Conservation (phyloP, 345 rosid genomes). For the Gynandropsis gynandra region DNA sequence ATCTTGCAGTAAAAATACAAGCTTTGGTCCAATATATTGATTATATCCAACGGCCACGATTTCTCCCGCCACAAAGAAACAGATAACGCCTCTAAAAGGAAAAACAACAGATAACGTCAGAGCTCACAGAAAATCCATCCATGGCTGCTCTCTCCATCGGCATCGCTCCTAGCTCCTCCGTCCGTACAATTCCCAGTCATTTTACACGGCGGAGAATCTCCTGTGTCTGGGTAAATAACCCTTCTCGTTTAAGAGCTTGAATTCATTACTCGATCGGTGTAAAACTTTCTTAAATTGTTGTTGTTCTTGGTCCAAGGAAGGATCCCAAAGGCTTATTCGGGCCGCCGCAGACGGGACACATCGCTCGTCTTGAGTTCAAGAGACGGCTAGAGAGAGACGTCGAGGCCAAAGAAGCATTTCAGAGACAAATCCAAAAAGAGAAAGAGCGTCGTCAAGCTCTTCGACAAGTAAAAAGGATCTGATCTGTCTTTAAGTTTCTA, state of each 20-base stretch:
- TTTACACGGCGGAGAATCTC: constrained; percentile 26
- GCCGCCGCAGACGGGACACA: constrained; percentile 60
- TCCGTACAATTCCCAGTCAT: constrained; percentile 27
- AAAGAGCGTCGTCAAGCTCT: constrained; percentile 71
- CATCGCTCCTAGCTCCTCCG: constrained; percentile 27
- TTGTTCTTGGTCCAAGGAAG: constrained; percentile 31
- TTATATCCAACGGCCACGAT: too few relatives aligned
- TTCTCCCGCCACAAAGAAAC: too few relatives aligned
- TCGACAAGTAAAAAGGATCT: constrained; percentile 45
- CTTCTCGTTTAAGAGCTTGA: background rate
- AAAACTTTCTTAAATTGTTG: background rate
- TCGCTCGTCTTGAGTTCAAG: constrained; percentile 68
- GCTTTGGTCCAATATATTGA: too few relatives aligned
- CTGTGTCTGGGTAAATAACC: constrained; percentile 59
- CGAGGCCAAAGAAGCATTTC: constrained; percentile 70
- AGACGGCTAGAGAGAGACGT: constrained; percentile 67
- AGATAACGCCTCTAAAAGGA: too few relatives aligned
- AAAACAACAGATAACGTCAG: too few relatives aligned
- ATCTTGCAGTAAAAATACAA: too few relatives aligned
- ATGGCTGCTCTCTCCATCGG: constrained; percentile 64
- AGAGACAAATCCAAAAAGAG: constrained; percentile 66
- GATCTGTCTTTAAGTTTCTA: background rate
- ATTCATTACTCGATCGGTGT: too few relatives aligned
- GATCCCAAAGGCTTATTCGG: constrained; percentile 83
- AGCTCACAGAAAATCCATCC: background rate